These are phyloP conservation scores for Mimosa pudica DNA, from an alignment of 306 rosid genomes.

Conservation along the genomic window DNA sequence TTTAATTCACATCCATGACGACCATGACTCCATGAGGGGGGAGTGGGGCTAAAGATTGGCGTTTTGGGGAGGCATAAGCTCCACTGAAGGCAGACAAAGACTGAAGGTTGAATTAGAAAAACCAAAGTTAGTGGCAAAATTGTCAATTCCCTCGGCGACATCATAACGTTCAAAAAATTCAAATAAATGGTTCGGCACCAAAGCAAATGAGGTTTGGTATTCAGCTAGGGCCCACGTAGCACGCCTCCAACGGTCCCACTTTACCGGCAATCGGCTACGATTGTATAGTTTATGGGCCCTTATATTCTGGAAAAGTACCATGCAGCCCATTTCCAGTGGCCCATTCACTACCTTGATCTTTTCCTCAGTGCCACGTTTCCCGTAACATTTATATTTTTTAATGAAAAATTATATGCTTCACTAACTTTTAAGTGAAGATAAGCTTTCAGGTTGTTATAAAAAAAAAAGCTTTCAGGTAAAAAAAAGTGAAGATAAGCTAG, in stretches of 20 bases:
- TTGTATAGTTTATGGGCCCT: not conserved
- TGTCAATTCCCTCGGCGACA: conserved; percentile 30
- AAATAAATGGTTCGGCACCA: conserved; percentile 51
- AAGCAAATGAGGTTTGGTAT: conserved; percentile 43
- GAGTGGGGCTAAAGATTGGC: not conserved
- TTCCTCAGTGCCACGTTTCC: not conserved
- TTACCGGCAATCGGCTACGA: conserved; percentile 17
- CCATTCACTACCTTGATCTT: not conserved
- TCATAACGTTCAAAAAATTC: conserved; percentile 75
- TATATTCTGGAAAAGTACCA: not conserved
- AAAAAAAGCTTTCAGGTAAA: no score
- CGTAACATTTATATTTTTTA: not conserved
- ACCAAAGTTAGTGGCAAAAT: conserved; percentile 13
- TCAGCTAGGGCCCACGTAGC: conserved; percentile 50
- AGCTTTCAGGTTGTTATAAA: no score
- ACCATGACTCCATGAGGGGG: no score
- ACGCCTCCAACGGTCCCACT: conserved; percentile 51
- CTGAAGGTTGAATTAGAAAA: not conserved
- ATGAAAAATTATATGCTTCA: no score
- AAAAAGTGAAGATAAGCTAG: no score
- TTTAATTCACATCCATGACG: not conserved
- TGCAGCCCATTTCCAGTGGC: not conserved
- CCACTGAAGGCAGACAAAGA: not conserved
- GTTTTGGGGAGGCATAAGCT: not conserved
- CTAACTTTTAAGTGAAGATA: no score